phyloP scores from a whole-genome alignment of 495 filamentous ascomycete genomes.

The Aspergillus wentii region DNA sequence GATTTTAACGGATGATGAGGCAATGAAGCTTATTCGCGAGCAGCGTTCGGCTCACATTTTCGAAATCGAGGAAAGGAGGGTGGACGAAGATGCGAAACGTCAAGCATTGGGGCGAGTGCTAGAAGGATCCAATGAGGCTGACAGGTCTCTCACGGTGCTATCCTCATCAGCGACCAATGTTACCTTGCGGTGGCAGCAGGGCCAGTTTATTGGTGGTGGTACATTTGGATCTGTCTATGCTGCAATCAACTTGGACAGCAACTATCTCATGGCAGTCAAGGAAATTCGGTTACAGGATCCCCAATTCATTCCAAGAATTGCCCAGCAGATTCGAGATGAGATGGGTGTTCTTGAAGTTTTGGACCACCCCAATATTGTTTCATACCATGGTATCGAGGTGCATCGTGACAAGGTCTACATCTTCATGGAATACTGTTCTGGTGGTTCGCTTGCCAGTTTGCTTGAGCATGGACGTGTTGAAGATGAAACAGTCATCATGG shows the following conservation, averaged over 20 bases:
- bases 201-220: slow-evolving; percentile 92
- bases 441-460: slow-evolving; percentile 84
- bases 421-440: slow-evolving; percentile 99
- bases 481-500: slow-evolving; percentile 96
- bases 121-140: slow-evolving; percentile 91
- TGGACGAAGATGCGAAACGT: slow-evolving; percentile 78
- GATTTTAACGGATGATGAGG: slow-evolving; percentile 81
- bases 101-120: slow-evolving; percentile 85
- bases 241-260: slow-evolving; percentile 93
- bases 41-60: slow-evolving; percentile 65
- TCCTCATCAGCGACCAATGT: slow-evolving; percentile 93
- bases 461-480: slow-evolving; percentile 96
- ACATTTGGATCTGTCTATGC: slow-evolving; percentile 97
- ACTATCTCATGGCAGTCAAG: slow-evolving; percentile 96
- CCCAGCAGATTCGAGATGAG: slow-evolving; percentile 89
- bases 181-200: slow-evolving; percentile 94
- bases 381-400: slow-evolving; percentile 96
- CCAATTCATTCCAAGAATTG: slow-evolving; percentile 89
- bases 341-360: slow-evolving; percentile 94
- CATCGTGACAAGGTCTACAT: slow-evolving; percentile 98
- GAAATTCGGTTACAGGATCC: slow-evolving; percentile 97
- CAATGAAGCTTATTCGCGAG: slow-evolving; percentile 63
- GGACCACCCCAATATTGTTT: slow-evolving; percentile 95
- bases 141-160: slow-evolving; percentile 87
- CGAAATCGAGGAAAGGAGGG: slow-evolving; percentile 71